A percentile compares a stretch with the other conserved stretches of the same genome.
Evolutionary conservation across 192 early-diverging fungal species (phyloP).

Genomic region (Rhizophagus clarus): DNA sequence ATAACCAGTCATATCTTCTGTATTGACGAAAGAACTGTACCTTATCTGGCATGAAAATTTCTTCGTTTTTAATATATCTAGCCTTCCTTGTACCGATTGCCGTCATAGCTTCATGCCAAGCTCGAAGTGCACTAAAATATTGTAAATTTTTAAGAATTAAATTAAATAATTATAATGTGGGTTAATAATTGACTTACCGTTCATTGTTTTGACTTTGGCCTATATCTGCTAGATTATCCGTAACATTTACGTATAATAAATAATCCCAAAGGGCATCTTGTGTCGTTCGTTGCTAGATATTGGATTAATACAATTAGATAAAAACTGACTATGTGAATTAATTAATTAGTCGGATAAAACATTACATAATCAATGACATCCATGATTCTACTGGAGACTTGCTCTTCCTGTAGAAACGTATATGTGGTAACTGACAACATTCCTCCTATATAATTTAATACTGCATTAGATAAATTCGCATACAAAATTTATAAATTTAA

Average conservation of each 20-base stretch:
- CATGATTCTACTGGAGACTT: not conserved
- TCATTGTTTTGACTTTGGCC: not conserved
- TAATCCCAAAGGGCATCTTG: not conserved
- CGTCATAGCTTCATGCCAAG: not conserved
- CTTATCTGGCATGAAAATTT: not conserved
- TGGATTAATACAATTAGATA: not conserved
- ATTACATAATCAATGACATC: not conserved
- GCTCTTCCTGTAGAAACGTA: not conserved
- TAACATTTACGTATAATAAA: not conserved
- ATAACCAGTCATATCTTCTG: not conserved
- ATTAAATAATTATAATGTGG: not conserved
- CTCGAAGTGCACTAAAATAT: not conserved
- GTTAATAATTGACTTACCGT: not conserved
- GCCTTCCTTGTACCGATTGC: not conserved
- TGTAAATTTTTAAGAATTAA: not conserved
- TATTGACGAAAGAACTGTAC: not conserved
- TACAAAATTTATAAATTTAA: not conserved
- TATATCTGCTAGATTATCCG: not conserved
- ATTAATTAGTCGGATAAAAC: not conserved
- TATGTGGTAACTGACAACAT: not conserved
- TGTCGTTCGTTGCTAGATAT: no score
- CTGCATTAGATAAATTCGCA: not conserved
- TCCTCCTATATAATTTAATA: not conserved
- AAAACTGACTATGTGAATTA: not conserved
- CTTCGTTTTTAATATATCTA: not conserved